These are phyloP conservation scores for Coffea eugenioides DNA, from an alignment of 257 asterid species.

Conservation along the genomic window DNA sequence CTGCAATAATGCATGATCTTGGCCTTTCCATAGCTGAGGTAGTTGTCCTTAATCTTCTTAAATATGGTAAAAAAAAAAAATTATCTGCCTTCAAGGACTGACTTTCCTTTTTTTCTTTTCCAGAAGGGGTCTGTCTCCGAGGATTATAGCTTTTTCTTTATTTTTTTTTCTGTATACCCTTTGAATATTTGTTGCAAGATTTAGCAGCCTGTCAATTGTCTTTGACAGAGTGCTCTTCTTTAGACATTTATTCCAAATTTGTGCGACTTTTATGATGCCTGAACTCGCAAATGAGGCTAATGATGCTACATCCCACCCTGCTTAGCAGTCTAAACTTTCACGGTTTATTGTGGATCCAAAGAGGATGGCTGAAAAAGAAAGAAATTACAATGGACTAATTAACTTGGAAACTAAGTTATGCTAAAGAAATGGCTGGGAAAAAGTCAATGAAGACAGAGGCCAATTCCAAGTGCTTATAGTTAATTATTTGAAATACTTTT, in stretches of 20 bases:
- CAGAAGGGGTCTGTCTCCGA: background rate
- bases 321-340: too few relatives aligned
- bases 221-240: background rate
- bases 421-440: background rate
- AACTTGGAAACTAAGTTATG: too few relatives aligned
- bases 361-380: background rate
- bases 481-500: too few relatives aligned
- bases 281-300: background rate
- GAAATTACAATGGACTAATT: background rate
- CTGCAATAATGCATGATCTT: slow-evolving; percentile 67
- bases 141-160: too few relatives aligned
- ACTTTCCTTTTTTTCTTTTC: too few relatives aligned
- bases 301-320: background rate
- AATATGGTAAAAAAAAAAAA: background rate
- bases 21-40: slow-evolving; percentile 70
- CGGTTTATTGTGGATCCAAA: too few relatives aligned
- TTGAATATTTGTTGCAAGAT: too few relatives aligned
- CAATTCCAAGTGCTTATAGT: background rate
- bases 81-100: too few relatives aligned
- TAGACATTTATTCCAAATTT: background rate
- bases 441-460: background rate
- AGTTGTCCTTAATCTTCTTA: background rate
- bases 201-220: background rate
- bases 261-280: background rate
- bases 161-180: too few relatives aligned